Base-by-base conservation (phyloP, 169 alveolate genomes). In the Plasmodium yoelii region DNA sequence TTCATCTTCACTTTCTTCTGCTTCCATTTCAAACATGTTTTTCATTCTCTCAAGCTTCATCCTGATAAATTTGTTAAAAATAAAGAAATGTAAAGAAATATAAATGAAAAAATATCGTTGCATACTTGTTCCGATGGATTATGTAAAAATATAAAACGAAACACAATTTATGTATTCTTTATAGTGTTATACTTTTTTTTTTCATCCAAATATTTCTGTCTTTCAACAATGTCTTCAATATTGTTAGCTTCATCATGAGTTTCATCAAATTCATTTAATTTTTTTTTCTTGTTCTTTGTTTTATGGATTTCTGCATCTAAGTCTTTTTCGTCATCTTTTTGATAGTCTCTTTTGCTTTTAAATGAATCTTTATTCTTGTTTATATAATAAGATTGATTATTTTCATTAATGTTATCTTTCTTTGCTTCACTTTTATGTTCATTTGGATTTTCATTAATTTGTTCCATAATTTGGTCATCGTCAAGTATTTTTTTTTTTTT, bases 1-100 rank as follows among this genome's bases (percentile, higher is more conserved):
- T 57, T 86, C 91, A 53, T 86, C 91, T 13, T 86, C 91, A 42
- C 87, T 70, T 49, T 86, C 91, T 39, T 86, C 91, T 86, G 86
- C 91, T 70, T 86, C 91, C 39, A 70, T 57, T 47, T 86, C 91
- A 63, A 86, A 70, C 28, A 70, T 19, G 49, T 86, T 51, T 7
- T 57, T 47, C 82, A 80, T 65, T 61, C 68, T 64, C 18, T 67
- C 82, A 18, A 67, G 26, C 51, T 46, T 39, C 1, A 80, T 18
- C 44, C 90, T 80, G 5, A 28, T 12, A 18, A 60, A 34, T 34
- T 1, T 13, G 59, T 49, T 19, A 53, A 80, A 67, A 67, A 67
- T 12, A 18, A 15, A 28, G 34, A 7, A 69, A 18, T 22, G 12
- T 15, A 34, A 26, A 71, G 1, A 28, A 12, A 51, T 10, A 47